These are phyloP conservation scores for Scortechinia acanthostroma DNA, from an alignment of 2,329 filamentous ascomycete genomes.

Conservation along the genomic window DNA sequence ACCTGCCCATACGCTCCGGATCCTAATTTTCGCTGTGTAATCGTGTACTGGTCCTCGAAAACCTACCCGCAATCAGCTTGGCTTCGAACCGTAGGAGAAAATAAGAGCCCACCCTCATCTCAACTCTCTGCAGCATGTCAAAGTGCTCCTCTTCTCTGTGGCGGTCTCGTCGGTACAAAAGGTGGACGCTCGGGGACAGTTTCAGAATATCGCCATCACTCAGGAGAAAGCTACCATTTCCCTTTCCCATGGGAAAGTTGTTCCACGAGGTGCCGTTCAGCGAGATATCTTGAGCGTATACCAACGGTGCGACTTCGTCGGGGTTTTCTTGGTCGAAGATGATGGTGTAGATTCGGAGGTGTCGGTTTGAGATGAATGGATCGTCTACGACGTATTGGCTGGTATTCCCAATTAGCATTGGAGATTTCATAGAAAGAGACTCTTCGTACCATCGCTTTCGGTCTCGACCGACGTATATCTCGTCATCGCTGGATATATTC, in stretches of 20 bases:
- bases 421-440: no score
- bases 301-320: conserved; percentile 22
- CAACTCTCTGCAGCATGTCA: conserved; percentile 15
- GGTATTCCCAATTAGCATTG: conserved; percentile 6
- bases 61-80: conserved; percentile 12
- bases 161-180: conserved; percentile 10
- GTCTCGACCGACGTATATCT: neutral
- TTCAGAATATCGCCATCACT: conserved; percentile 24
- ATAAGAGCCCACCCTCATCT: conserved; percentile 19
- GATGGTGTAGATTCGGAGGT: conserved; percentile 31
- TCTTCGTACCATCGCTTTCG: neutral
- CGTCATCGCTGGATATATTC: neutral
- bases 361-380: conserved; percentile 24
- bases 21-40: conserved; percentile 28
- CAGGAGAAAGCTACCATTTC: conserved; percentile 21
- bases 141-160: conserved; percentile 8
- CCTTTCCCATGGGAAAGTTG: conserved; percentile 18
- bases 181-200: conserved; percentile 11
- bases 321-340: conserved; percentile 26
- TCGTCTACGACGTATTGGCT: conserved; percentile 23
- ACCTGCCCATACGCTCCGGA: conserved; percentile 30
- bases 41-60: conserved; percentile 19
- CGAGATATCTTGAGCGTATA: conserved; percentile 32
- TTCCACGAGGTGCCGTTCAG: conserved; percentile 29
- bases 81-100: neutral